These are phyloP conservation scores for Citrus trifoliata DNA, from an alignment of 345 rosid species.

Conservation along the genomic window DNA sequence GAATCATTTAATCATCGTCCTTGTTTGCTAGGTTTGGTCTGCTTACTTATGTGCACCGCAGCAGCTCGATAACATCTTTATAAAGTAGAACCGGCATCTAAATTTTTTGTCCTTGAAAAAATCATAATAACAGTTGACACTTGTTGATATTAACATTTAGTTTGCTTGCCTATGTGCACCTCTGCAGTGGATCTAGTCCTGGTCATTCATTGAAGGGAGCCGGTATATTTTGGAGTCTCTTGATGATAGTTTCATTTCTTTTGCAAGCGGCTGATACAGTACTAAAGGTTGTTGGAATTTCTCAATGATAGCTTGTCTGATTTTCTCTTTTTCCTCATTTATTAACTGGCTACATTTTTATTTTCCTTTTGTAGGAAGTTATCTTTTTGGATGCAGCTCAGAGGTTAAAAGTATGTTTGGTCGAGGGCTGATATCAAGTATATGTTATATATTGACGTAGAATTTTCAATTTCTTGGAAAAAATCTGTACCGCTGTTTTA, in stretches of 20 bases:
- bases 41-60: neutral
- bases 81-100: neutral
- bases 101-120: neutral
- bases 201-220: conserved; percentile 73
- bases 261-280: conserved; percentile 92
- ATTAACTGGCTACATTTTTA: conserved; percentile 18
- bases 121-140: neutral
- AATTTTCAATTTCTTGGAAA: neutral
- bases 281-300: conserved; percentile 60
- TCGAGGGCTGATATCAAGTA: conserved; percentile 1
- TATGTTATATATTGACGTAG: neutral
- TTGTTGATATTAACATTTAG: conserved; percentile 14
- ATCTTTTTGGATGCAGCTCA: conserved; percentile 62
- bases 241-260: conserved; percentile 83
- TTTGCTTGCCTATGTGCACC: conserved; percentile 16
- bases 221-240: conserved; percentile 83
- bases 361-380: conserved; percentile 58
- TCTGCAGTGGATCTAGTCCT: conserved; percentile 72
- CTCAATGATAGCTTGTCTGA: neutral
- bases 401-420: conserved; percentile 52
- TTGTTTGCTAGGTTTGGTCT: neutral
- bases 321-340: conserved; percentile 2
- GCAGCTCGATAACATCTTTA: neutral
- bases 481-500: too few species aligned
- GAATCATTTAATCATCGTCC: neutral